phyloP scores from a whole-genome alignment of 192 early-diverging fungal genomes.

The Helicostylum pulchrum region DNA sequence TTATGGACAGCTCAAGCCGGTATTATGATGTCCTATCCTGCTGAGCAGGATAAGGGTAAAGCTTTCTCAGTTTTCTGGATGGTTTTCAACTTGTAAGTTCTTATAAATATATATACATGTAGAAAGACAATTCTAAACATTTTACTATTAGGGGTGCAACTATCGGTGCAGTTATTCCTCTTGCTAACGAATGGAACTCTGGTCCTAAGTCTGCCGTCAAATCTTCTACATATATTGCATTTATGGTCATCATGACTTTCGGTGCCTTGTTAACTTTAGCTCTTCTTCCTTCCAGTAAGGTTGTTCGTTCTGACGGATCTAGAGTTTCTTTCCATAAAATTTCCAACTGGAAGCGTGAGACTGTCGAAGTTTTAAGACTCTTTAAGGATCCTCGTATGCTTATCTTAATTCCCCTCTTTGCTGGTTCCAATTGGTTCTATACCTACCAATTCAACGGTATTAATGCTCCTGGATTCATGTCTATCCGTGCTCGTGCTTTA shows the following conservation, averaged over 20 bases:
- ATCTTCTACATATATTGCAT: slow-evolving; percentile 72
- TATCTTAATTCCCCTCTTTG: slow-evolving; percentile 63
- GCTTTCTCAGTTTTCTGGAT: slow-evolving; percentile 87
- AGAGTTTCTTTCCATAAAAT: slow-evolving; percentile 65
- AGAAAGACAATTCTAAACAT: neutral
- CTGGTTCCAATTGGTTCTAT: slow-evolving; percentile 80
- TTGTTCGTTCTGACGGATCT: slow-evolving; percentile 67
- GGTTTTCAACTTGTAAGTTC: slow-evolving; percentile 69
- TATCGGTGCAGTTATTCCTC: slow-evolving; percentile 71
- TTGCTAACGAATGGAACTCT: slow-evolving; percentile 66
- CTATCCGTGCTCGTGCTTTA: slow-evolving; percentile 63
- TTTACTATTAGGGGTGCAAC: slow-evolving; percentile 61
- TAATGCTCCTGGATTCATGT: slow-evolving; percentile 64
- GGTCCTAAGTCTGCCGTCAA: slow-evolving; percentile 41
- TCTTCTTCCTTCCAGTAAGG: slow-evolving; percentile 54
- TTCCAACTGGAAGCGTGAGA: slow-evolving; percentile 61
- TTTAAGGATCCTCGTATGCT: slow-evolving; percentile 66
- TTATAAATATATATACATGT: too few relatives aligned
- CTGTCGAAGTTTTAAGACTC: slow-evolving; percentile 48
- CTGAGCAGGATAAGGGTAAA: slow-evolving; percentile 73
- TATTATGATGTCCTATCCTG: slow-evolving; percentile 86
- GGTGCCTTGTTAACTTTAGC: slow-evolving; percentile 57
- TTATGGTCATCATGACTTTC: slow-evolving; percentile 65
- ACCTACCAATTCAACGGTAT: slow-evolving; percentile 67
- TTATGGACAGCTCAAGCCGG: slow-evolving; percentile 75